Conservation (phyloP, 2,329 filamentous ascomycete genomes). For the Colletotrichum graminicola region DNA sequence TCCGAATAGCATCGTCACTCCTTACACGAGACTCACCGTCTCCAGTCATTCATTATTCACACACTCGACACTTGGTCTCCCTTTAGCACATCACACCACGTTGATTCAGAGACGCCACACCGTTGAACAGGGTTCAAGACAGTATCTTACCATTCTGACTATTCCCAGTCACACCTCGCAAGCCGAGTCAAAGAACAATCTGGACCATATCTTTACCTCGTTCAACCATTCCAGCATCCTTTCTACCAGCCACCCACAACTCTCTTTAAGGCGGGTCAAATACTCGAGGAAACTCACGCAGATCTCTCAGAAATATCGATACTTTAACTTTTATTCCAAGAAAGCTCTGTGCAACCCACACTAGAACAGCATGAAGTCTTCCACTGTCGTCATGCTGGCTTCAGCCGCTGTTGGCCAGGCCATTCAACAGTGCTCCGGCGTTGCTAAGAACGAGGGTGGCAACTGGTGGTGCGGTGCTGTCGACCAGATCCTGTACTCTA, state of each 20-base stretch:
- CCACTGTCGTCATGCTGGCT: constrained; percentile 47
- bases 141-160: constrained; percentile 16
- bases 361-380: constrained; percentile 49
- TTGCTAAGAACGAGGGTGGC: constrained; percentile 56
- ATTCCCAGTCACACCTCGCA: constrained; percentile 24
- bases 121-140: constrained; percentile 36
- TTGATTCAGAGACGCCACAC: constrained; percentile 33
- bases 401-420: constrained; percentile 49
- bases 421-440: constrained; percentile 53
- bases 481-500: constrained; percentile 72
- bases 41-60: constrained; percentile 41
- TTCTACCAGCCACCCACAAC: constrained; percentile 11
- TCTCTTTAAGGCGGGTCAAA: constrained; percentile 32
- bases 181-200: constrained; percentile 38
- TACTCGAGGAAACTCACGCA: constrained; percentile 16
- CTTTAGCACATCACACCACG: not conserved
- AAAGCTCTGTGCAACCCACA: constrained; percentile 13
- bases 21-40: constrained; percentile 14
- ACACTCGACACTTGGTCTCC: constrained; percentile 18
- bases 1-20: constrained; percentile 38
- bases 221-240: constrained; percentile 27
- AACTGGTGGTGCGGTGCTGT: constrained; percentile 78
- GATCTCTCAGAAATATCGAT: constrained; percentile 27
- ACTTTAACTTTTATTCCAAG: constrained; percentile 23
- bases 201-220: constrained; percentile 8